These are phyloP conservation scores for Capsicum baccatum DNA, from an alignment of 257 asterid species.

Conservation along the genomic window DNA sequence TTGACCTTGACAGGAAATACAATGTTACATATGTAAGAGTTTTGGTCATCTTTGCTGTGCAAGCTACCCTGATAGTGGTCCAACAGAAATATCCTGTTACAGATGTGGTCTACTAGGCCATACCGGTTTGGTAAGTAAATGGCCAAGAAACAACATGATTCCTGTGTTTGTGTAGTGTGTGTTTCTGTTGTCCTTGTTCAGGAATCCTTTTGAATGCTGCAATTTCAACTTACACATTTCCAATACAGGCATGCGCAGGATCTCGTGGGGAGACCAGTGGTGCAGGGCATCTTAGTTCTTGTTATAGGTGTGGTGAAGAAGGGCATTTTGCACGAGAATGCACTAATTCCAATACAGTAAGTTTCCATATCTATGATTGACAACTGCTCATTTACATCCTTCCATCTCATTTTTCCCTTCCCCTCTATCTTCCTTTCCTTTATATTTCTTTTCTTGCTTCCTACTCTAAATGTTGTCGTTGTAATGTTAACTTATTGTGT, in stretches of 20 bases:
- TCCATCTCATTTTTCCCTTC: background rate
- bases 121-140: conserved; percentile 61
- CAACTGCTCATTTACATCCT: conserved; percentile 2
- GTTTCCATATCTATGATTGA: conserved; percentile 25
- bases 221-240: conserved; percentile 6
- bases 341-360: conserved; percentile 56
- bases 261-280: conserved; percentile 47
- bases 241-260: conserved; percentile 66
- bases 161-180: background rate
- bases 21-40: conserved; percentile 73
- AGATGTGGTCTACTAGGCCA: conserved; percentile 91
- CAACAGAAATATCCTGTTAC: conserved; percentile 72
- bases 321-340: conserved; percentile 99
- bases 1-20: conserved; percentile 60
- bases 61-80: conserved; percentile 54
- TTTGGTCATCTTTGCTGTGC: conserved; percentile 92
- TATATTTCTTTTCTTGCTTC: background rate
- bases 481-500: conserved; percentile 19
- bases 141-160: background rate
- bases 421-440: background rate
- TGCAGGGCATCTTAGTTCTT: conserved; percentile 47
- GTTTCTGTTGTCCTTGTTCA: background rate
- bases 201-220: background rate
- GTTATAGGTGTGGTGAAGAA: conserved; percentile 74
- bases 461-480: background rate